Conservation (phyloP, 306 rosid genomes). For the Rosa rugosa region DNA sequence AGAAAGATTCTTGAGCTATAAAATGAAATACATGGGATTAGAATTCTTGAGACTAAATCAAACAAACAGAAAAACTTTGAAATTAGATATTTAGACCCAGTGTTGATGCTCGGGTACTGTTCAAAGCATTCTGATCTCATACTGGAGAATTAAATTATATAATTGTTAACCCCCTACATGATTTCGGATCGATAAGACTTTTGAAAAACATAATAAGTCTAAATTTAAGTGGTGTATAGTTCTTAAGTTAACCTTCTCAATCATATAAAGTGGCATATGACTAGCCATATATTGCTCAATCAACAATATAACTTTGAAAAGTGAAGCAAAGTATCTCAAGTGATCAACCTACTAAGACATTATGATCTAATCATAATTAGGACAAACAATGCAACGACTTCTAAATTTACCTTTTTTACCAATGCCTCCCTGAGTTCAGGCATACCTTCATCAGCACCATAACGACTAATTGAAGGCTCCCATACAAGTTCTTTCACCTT, state of each 20-base stretch:
- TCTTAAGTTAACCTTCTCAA: background rate
- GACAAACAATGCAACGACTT: background rate
- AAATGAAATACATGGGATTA: background rate
- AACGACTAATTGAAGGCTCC: constrained; percentile 83
- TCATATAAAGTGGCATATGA: background rate
- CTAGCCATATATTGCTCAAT: background rate
- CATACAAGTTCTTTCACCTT: constrained; percentile 76
- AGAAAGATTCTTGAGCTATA: background rate
- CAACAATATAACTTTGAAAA: background rate
- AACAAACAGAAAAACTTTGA: background rate
- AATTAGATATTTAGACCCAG: background rate
- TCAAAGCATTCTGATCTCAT: constrained; percentile 3
- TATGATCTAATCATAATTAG: background rate
- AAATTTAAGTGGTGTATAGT: background rate
- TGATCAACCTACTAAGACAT: background rate
- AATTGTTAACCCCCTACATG: background rate
- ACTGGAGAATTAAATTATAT: background rate
- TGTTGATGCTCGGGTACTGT: background rate
- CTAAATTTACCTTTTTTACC: constrained; percentile 48
- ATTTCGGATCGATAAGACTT: background rate
- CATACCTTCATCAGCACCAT: constrained; percentile 91
- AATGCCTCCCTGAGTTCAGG: constrained; percentile 86
- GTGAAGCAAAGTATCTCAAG: background rate
- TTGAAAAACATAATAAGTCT: background rate
- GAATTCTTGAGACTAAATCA: background rate